Percentiles rank a stretch among this genome's conserved stretches.
Conservation (phyloP, 2,329 filamentous ascomycete genomes). For the Pseudocercospora musae region DNA sequence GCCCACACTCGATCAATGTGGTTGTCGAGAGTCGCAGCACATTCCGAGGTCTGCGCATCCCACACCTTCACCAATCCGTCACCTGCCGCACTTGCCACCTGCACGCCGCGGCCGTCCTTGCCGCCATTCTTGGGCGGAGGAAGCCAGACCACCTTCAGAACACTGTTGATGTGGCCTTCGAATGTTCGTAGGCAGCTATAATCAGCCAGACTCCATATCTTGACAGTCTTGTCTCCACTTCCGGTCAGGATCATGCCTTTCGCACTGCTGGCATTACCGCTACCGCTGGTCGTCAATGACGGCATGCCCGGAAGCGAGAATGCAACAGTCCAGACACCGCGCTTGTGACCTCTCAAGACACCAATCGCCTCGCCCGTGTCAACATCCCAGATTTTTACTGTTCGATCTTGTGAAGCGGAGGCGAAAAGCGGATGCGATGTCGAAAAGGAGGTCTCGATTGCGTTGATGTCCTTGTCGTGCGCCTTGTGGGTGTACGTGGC, state of each 20-base stretch:
- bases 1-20: slow-evolving; percentile 96
- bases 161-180: slow-evolving; percentile 93
- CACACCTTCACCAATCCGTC: slow-evolving; percentile 96
- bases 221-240: slow-evolving; percentile 92
- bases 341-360: slow-evolving; percentile 84
- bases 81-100: slow-evolving; percentile 82
- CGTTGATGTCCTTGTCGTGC: slow-evolving; percentile 98
- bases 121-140: slow-evolving; percentile 46
- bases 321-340: slow-evolving; percentile 92
- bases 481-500: slow-evolving; percentile 88
- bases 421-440: slow-evolving; percentile 76
- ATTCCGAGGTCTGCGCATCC: slow-evolving; percentile 82
- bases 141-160: slow-evolving; percentile 91
- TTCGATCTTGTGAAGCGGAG: slow-evolving; percentile 93
- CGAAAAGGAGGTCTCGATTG: slow-evolving; percentile 69
- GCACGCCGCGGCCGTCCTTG: slow-evolving; percentile 56
- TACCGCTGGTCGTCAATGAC: slow-evolving; percentile 66
- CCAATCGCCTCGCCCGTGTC: slow-evolving; percentile 88
- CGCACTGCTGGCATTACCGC: slow-evolving; percentile 58
- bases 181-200: slow-evolving; percentile 92
- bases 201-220: slow-evolving; percentile 88
- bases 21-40: slow-evolving; percentile 88
- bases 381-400: slow-evolving; percentile 93
- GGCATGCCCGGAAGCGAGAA: slow-evolving; percentile 81
- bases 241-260: slow-evolving; percentile 85